A percentile compares a stretch with the other conserved stretches of the same genome.
These are phyloP conservation scores for Xylariales sp. DNA, from an alignment of 2,329 filamentous ascomycete genomes.

Conservation along the genomic window DNA sequence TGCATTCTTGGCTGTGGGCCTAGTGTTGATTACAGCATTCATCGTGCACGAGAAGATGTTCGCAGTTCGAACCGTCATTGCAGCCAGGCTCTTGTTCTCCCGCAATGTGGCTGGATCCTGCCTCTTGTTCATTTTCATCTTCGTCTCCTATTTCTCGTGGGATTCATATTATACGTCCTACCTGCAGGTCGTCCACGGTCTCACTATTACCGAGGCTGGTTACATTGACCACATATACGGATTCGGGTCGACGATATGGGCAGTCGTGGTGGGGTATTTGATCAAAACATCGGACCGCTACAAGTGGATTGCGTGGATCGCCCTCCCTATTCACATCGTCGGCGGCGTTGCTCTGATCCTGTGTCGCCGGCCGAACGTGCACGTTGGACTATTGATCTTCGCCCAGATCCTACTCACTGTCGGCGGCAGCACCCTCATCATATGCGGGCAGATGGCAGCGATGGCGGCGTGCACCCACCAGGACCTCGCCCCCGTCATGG, in stretches of 20 bases:
- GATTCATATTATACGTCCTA: constrained; percentile 43
- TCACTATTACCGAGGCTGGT: constrained; percentile 33
- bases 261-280: constrained; percentile 38
- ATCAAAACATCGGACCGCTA: constrained; percentile 42
- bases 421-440: constrained; percentile 47
- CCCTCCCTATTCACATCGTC: constrained; percentile 49
- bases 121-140: constrained; percentile 39
- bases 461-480: constrained; percentile 51
- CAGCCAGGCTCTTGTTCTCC: constrained; percentile 39
- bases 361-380: constrained; percentile 42
- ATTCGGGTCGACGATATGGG: constrained; percentile 36
- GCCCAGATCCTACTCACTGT: constrained; percentile 53
- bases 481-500: constrained; percentile 45
- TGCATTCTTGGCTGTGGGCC: constrained; percentile 37
- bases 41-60: constrained; percentile 45
- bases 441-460: constrained; percentile 53
- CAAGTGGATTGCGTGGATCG: constrained; percentile 40
- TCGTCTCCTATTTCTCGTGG: constrained; percentile 41
- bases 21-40: constrained; percentile 47
- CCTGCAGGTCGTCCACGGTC: constrained; percentile 40
- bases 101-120: constrained; percentile 46
- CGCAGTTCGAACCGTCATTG: constrained; percentile 49
- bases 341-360: constrained; percentile 50
- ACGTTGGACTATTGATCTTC: constrained; percentile 47
- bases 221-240: constrained; percentile 45